These are phyloP conservation scores for Pythium brassicae DNA, from an alignment of 352 stramenopile genomes.

Conservation along the genomic window DNA sequence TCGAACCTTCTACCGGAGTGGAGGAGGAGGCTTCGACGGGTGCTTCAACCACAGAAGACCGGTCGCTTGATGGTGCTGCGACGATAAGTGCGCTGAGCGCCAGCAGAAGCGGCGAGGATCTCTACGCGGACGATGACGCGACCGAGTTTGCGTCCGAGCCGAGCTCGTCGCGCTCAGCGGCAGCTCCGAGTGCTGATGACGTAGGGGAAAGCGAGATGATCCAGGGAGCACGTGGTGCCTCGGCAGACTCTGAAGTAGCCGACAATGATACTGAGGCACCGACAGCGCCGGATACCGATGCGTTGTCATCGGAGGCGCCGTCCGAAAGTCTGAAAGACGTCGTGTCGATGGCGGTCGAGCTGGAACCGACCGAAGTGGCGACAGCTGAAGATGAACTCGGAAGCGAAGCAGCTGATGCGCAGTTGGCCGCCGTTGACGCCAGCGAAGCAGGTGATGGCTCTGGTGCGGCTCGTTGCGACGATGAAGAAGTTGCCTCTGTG, in stretches of 20 bases:
- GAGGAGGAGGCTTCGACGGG: not conserved
- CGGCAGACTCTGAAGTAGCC: not conserved
- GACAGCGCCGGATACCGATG: too few species aligned
- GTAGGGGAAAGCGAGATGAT: not conserved
- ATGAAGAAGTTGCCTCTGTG: too few species aligned
- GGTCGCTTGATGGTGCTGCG: not conserved
- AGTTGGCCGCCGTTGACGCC: too few species aligned
- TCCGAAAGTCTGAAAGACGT: too few species aligned
- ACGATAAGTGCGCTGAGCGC: constrained; percentile 9
- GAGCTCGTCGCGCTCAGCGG: constrained; percentile 6
- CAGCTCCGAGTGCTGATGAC: not conserved
- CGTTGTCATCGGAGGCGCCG: too few species aligned
- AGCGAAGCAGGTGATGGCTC: too few species aligned
- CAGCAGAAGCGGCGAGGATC: constrained; percentile 31
- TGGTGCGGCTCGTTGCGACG: too few species aligned
- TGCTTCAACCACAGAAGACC: not conserved
- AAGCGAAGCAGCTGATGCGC: too few species aligned
- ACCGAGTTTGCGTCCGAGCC: constrained; percentile 27
- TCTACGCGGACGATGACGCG: constrained; percentile 30
- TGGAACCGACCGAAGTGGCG: too few species aligned
- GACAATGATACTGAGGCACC: too few species aligned
- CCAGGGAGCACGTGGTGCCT: not conserved
- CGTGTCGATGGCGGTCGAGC: too few species aligned
- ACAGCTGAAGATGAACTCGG: too few species aligned
- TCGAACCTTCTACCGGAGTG: constrained; percentile 1